These are phyloP conservation scores for Hymenotorrendiella dingleyae DNA, from an alignment of 2,329 filamentous ascomycete genomes.

Conservation along the genomic window DNA sequence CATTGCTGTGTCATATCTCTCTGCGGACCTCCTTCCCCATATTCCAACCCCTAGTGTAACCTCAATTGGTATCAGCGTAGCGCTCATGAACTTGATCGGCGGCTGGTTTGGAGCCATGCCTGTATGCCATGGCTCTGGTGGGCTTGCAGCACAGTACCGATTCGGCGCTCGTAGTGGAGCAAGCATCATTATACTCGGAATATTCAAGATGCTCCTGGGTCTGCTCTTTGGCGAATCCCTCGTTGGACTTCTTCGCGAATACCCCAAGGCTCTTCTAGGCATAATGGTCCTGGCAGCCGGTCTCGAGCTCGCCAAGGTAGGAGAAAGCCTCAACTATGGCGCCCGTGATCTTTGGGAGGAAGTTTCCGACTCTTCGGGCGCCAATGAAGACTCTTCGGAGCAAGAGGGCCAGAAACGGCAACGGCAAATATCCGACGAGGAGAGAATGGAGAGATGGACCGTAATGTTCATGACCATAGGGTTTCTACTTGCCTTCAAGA, in stretches of 20 bases:
- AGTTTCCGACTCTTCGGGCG: slow-evolving; percentile 34
- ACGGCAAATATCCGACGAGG: slow-evolving; percentile 55
- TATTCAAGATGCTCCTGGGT: slow-evolving; percentile 70
- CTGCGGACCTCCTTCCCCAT: slow-evolving; percentile 68
- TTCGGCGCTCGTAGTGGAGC: slow-evolving; percentile 88
- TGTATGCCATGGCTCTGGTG: slow-evolving; percentile 87
- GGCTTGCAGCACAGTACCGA: slow-evolving; percentile 81
- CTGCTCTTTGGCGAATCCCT: slow-evolving; percentile 69
- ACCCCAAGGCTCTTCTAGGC: slow-evolving; percentile 72
- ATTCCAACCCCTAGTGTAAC: slow-evolving; percentile 66
- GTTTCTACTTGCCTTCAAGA: slow-evolving; percentile 76
- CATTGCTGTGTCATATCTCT: slow-evolving; percentile 77
- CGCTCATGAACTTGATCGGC: slow-evolving; percentile 73
- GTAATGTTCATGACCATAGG: slow-evolving; percentile 88
- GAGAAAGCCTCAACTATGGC: slow-evolving; percentile 74
- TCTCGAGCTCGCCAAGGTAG: slow-evolving; percentile 79
- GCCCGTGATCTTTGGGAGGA: slow-evolving; percentile 55
- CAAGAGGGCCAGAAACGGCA: slow-evolving; percentile 35
- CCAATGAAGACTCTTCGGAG: slow-evolving; percentile 24
- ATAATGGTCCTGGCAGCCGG: slow-evolving; percentile 89
- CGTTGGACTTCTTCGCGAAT: slow-evolving; percentile 62
- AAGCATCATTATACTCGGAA: slow-evolving; percentile 72
- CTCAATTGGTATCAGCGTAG: slow-evolving; percentile 73
- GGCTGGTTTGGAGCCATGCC: slow-evolving; percentile 97
- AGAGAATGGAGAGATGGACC: slow-evolving; percentile 71